Evolutionary conservation across 1,139 yeast species (phyloP).

Genomic region (Taphrina flavorubra): DNA sequence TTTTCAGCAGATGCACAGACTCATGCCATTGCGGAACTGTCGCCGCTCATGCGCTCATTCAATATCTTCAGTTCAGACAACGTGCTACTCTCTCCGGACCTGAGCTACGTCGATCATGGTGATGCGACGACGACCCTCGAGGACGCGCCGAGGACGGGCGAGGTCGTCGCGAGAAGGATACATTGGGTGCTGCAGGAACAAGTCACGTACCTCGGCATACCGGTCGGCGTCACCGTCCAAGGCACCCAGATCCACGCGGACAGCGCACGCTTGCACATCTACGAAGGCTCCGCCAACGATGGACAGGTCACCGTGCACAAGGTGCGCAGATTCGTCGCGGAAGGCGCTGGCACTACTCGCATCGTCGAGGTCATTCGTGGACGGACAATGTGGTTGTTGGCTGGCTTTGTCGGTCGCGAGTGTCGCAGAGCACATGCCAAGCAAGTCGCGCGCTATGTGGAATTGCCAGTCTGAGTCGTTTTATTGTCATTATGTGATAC

Average conservation of each 20-base stretch:
- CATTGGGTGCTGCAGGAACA: constrained; percentile 25
- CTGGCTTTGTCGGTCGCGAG: constrained; percentile 23
- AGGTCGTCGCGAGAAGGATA: constrained; percentile 11
- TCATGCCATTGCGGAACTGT: neutral
- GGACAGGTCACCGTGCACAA: constrained; percentile 26
- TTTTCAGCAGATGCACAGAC: constrained; percentile 22
- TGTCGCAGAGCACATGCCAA: constrained; percentile 30
- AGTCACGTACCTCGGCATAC: constrained; percentile 21
- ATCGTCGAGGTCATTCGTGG: constrained; percentile 25
- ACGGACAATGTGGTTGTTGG: constrained; percentile 24
- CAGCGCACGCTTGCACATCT: constrained; percentile 11
- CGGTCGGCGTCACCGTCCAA: constrained; percentile 14
- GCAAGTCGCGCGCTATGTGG: constrained; percentile 24
- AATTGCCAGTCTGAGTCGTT: neutral
- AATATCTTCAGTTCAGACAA: constrained; percentile 12
- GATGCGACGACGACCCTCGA: neutral
- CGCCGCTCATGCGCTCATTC: constrained; percentile 19
- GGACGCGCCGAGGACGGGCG: neutral
- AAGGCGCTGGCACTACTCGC: neutral
- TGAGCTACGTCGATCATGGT: constrained; percentile 7
- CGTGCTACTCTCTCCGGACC: constrained; percentile 3
- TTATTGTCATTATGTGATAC: neutral
- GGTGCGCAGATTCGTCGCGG: constrained; percentile 18
- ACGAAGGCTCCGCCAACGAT: constrained; percentile 28
- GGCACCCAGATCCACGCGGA: constrained; percentile 28